Conservation (phyloP, 352 stramenopile species). For the Globisporangium spinosum region DNA sequence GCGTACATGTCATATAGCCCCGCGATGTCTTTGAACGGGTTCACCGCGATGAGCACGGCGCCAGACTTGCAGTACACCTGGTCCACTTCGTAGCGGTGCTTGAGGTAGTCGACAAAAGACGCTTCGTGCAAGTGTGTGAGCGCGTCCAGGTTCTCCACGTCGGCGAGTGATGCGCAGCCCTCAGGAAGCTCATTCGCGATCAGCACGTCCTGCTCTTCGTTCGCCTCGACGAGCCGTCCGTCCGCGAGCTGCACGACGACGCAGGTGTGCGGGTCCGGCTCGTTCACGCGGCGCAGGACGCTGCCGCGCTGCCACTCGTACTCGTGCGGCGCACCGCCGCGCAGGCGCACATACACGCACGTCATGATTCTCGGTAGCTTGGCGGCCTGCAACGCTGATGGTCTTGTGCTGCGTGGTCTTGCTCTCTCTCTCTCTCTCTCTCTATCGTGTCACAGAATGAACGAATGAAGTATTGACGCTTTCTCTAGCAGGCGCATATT, state of each 20-base stretch:
- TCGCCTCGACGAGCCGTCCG: conserved; percentile 28
- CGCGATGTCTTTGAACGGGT: conserved; percentile 72
- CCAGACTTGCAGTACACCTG: conserved; percentile 77
- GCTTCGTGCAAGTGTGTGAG: conserved; percentile 79
- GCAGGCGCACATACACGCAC: conserved; percentile 61
- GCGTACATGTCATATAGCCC: conserved; percentile 58
- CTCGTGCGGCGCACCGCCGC: conserved; percentile 18
- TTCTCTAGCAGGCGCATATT: not conserved
- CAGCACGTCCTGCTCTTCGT: conserved; percentile 58
- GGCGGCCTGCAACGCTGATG: not conserved
- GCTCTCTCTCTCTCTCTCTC: not conserved
- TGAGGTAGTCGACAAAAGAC: conserved; percentile 76
- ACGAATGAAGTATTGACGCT: not conserved
- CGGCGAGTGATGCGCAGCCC: conserved; percentile 32
- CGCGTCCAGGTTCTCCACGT: conserved; percentile 67
- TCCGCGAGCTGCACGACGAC: conserved; percentile 43
- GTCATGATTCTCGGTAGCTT: conserved; percentile 18
- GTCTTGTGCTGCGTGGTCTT: not conserved
- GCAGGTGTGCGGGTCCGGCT: conserved; percentile 11
- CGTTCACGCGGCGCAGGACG: conserved; percentile 35
- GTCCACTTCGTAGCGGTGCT: conserved; percentile 64
- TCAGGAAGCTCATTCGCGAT: conserved; percentile 41
- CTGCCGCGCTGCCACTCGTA: conserved; percentile 50
- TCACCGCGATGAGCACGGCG: conserved; percentile 72
- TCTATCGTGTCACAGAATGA: not conserved